Base-by-base conservation (phyloP, 345 rosid genomes). In the Aquilaria sinensis region DNA sequence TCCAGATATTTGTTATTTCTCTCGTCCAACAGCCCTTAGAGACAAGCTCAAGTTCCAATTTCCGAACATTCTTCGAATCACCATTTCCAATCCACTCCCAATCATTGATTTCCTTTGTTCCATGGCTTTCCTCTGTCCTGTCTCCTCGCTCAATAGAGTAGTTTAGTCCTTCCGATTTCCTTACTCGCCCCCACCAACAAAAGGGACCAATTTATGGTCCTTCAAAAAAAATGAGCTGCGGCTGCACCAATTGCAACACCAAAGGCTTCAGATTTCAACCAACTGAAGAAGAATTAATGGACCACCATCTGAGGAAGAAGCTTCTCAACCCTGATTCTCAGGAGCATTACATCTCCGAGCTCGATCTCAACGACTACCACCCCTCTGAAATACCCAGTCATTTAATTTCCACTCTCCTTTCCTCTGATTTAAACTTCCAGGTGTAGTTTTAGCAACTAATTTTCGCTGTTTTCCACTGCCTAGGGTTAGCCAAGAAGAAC, bases 241-340 rank as follows among this genome's bases (percentile, higher is more conserved):
- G 23, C 23, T 23, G 23, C 23, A 23, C 23, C 23, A 23, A 23
- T 23, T 23, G 23, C 23, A 23, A 23, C 23, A 1, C 15, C 11
- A 62, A 62, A 47, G 66, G 66, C 12, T 62, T 62, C 48, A 62
- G 66, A 23, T 62, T 62, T 47, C 66, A 52, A 15, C 66, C 66
- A 1, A 62, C 66, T 2, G 66, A 62, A 8, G 29, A 4, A 12
- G 66, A 62, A 52, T 15, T 49, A 33, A 23, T 33, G 12, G 48
- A 62, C 8, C 33, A 11, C 43, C 57, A 50, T 23, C 37, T 16
- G 31, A 49, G 41, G 9, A 62, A 62, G 9, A 30, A 6, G 11
- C 31, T 10, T 10, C 47, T 50, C 56, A 47, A 11, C n/a, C 46
- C 15, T 61, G 56, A 61, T 50, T 61, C 31, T 11, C 57, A 62